Base-by-base conservation (phyloP, 768 basidiomycete species). In the Lactarius tabidus region DNA sequence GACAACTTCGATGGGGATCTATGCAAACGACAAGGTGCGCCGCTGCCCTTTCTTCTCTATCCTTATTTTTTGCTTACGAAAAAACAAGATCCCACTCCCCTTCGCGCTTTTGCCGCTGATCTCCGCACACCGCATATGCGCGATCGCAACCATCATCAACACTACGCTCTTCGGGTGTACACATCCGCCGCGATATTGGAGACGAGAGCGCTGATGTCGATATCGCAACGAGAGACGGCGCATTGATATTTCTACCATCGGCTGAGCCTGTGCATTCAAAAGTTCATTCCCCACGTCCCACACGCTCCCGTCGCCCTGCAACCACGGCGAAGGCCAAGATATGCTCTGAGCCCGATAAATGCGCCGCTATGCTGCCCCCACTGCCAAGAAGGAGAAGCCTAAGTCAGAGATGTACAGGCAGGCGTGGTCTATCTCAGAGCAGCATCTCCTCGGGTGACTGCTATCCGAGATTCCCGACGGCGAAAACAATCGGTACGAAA, bases 401-500 rank as follows among this genome's bases (percentile, higher is more conserved):
- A 84, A 81, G 70, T 79, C 87, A 0, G 88, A 90, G 68, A 92
- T 90, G n/a, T 93, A 90, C 77, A 92, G 92, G 72, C 86, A 88
- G 65, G 82, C 87, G 1, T 93, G 91, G 91, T 83, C 86, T 2
- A 78, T 85, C 26, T 83, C 82, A 0, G 91, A 92, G 71, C 91
- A 93, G 69, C 87, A 90, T 68, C 76, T 89, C 18, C 81, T 93
- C 1, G 91, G 92, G 72, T 82, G 84, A 29, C 75, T 91, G 53
- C 73, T 93, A 59, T 86, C 88, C 59, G 82, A 90, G 74, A 88
- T 91, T 55, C 91, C 91, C 0, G 87, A 86, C 17, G 86, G 86
- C 23, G 88, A 89, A 75, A 84, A 86, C 73, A 87, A 90, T 74
- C 75, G 90, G 90, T 88, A 65, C 8, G 82, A 75, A 8, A 33